Conservation (phyloP, 2,329 filamentous ascomycete species). For the Aspergillus sojae region DNA sequence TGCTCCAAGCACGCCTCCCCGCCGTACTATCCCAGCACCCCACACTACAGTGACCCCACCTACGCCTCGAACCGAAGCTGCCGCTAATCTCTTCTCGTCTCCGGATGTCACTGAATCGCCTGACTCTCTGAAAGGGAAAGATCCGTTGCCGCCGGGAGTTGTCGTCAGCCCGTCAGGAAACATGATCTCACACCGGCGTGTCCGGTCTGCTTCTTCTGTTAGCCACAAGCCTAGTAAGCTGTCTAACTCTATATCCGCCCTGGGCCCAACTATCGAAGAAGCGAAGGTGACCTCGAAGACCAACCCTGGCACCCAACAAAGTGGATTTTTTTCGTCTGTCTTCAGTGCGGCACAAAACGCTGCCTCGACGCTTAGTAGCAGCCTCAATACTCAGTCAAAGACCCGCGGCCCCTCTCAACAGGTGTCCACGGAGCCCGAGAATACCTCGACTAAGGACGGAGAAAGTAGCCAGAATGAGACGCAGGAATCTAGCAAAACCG, state of each 20-base stretch:
- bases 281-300: constrained; percentile 53
- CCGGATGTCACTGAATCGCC: constrained; percentile 41
- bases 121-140: constrained; percentile 35
- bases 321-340: constrained; percentile 89
- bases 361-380: constrained; percentile 75
- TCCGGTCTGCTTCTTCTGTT: constrained; percentile 57
- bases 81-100: constrained; percentile 35
- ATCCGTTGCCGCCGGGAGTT: constrained; percentile 46
- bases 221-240: constrained; percentile 77
- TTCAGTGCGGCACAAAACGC: constrained; percentile 93
- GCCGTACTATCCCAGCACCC: constrained; percentile 36
- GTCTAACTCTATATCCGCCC: constrained; percentile 71
- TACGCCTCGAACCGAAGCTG: constrained; percentile 52
- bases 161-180: constrained; percentile 66
- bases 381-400: constrained; percentile 55
- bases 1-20: constrained; percentile 35
- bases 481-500: constrained; percentile 30
- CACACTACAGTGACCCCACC: constrained; percentile 65
- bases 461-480: constrained; percentile 31
- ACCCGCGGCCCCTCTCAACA: constrained; percentile 37
- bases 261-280: constrained; percentile 75
- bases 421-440: constrained; percentile 34
- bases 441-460: constrained; percentile 25
- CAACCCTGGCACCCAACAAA: constrained; percentile 55
- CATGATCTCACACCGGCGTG: constrained; percentile 73